Evolutionary conservation across 805 yeast genomes (phyloP).

Genomic region (Osmozyma mogii): DNA sequence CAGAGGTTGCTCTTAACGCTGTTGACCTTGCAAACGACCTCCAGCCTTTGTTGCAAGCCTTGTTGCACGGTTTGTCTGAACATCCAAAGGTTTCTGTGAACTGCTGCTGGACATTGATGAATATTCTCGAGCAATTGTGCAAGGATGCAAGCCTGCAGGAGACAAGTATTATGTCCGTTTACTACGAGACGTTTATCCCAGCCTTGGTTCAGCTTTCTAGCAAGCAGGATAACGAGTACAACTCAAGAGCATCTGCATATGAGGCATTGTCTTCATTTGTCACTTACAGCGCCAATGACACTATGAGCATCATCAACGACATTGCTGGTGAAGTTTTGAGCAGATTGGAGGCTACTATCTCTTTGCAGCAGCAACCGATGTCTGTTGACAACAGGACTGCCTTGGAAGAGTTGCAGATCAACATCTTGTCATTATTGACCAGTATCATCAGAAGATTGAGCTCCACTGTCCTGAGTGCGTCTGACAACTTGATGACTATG

Average conservation of each 20-base stretch:
- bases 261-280: slow-evolving; percentile 86
- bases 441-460: slow-evolving; percentile 79
- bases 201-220: slow-evolving; percentile 62
- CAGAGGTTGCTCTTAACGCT: slow-evolving; percentile 76
- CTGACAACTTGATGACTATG: slow-evolving; percentile 80
- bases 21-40: slow-evolving; percentile 59
- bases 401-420: slow-evolving; percentile 84
- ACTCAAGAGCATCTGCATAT: slow-evolving; percentile 92
- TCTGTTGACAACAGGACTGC: slow-evolving; percentile 65
- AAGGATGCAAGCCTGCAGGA: slow-evolving; percentile 39
- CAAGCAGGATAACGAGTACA: slow-evolving; percentile 73
- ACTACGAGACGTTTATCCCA: slow-evolving; percentile 62
- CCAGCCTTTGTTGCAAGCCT: slow-evolving; percentile 65
- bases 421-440: slow-evolving; percentile 69
- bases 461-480: slow-evolving; percentile 51
- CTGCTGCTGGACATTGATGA: slow-evolving; percentile 96
- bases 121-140: slow-evolving; percentile 76
- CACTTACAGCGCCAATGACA: slow-evolving; percentile 62
- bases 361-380: slow-evolving; percentile 43
- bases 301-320: slow-evolving; percentile 57
- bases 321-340: slow-evolving; percentile 69
- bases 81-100: slow-evolving; percentile 93
- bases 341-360: slow-evolving; percentile 65
- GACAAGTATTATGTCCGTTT: slow-evolving; percentile 65
- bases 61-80: slow-evolving; percentile 75